Evolutionary conservation across 2,329 filamentous ascomycete genomes (phyloP), one percentile per base, ranked within the genome.

Genomic region (Penicillium sp.): DNA sequence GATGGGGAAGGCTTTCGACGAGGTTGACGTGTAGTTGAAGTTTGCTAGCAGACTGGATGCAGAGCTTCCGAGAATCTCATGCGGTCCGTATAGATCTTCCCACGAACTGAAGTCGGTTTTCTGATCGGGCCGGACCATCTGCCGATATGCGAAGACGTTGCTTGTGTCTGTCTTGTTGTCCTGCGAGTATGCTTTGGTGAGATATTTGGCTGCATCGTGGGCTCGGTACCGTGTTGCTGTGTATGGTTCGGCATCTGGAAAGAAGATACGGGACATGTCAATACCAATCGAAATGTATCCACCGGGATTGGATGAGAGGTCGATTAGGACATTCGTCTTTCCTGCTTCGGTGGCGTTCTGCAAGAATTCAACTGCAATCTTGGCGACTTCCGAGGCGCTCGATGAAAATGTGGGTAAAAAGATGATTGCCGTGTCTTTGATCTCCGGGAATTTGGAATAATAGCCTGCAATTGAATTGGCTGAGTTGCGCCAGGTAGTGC

Each of bases 291-390:
- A 61, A 13, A 83, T 64, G 41, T 70, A 69, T 1, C 86, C 86
- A 36, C 86, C 86, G 0, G 74, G 75, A 59, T 89, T 90, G 2
- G 74, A 77, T 4, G 81, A 78, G 7, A 89, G 64, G 58, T 89
- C 87, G 55, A 89, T 81, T 29, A 89, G 76, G 5, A 89, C 74
- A 66, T 82, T 85, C n/a, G 74, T 81, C 65, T 84, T 85, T 2
- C 77, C 75, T 2, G 73, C 72, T 2, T 48, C 46, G 13, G 61
- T 64, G 49, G 62, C 67, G 34, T 68, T 67, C 7, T 59, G 51
- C 18, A 70, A 34, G 47, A 70, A 70, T 10, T 67, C 49, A 27
- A 59, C 55, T 2, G 60, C 57, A 11, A 62, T 34, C 19, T 61
- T 47, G 7, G 61, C 61, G 18, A 66, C 59, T 14, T 63, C 54